Conservation (phyloP, 2,329 filamentous ascomycete species). For the Claviceps maximensis region DNA sequence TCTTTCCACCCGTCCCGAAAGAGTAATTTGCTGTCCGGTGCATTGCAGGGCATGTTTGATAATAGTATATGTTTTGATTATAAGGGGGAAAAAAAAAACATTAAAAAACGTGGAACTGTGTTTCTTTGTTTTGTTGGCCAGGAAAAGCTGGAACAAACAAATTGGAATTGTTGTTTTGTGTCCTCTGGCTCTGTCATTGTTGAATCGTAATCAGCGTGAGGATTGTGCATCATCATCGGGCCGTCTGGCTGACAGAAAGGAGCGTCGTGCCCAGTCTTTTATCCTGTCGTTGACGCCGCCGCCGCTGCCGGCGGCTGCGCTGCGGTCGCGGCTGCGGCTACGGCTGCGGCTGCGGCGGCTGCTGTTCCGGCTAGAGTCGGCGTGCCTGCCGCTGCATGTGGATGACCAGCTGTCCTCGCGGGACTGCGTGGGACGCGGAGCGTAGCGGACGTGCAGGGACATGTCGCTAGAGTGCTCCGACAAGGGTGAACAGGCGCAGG, state of each 20-base stretch:
- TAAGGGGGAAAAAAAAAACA: too few relatives aligned
- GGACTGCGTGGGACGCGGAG: background rate
- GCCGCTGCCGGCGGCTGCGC: background rate
- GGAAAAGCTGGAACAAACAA: too few relatives aligned
- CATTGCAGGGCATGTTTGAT: too few relatives aligned
- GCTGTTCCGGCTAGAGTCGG: too few relatives aligned
- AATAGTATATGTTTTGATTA: too few relatives aligned
- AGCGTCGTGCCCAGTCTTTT: conserved; percentile 21
- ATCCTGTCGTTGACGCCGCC: conserved; percentile 18
- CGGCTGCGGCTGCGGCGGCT: conserved; percentile 10
- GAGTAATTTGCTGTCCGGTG: too few relatives aligned
- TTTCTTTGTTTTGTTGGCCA: too few relatives aligned
- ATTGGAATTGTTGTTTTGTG: too few relatives aligned
- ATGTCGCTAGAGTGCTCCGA: background rate
- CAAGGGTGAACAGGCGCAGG: conserved; percentile 3
- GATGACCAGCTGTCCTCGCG: conserved; percentile 16
- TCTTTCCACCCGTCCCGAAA: background rate
- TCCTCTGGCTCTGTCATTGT: too few relatives aligned
- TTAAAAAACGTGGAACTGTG: too few relatives aligned
- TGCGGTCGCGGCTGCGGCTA: conserved; percentile 7
- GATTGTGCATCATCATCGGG: conserved; percentile 7
- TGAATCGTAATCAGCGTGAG: background rate
- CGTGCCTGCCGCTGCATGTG: conserved; percentile 11
- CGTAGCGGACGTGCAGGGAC: background rate
- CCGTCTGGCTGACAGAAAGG: conserved; percentile 13